phyloP scores from a whole-genome alignment of 371 early-diverging fungal species.

The Catenaria anguillulae region DNA sequence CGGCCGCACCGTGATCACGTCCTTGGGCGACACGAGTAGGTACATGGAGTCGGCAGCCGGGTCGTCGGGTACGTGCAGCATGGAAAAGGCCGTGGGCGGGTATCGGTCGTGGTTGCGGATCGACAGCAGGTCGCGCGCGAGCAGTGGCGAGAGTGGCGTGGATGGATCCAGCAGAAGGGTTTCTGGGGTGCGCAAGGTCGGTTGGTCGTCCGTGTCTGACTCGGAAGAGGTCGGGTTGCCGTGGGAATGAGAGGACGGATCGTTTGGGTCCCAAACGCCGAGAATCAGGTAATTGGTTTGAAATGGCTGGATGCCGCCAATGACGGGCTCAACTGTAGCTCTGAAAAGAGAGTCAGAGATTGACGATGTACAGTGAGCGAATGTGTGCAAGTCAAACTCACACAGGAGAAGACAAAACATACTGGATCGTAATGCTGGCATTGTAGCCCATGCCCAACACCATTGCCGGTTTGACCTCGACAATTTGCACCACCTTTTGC shows the following conservation, averaged over 20 bases:
- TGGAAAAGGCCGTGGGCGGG: conserved; percentile 80
- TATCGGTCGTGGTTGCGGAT: conserved; percentile 66
- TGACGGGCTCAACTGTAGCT: background rate
- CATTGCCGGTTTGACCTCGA: conserved; percentile 1
- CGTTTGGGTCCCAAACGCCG: background rate
- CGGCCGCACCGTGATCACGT: conserved; percentile 71
- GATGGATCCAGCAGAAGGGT: background rate
- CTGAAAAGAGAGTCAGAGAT: too few species aligned
- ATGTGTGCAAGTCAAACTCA: too few species aligned
- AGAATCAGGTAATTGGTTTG: background rate
- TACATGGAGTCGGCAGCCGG: conserved; percentile 36
- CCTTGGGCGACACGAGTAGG: conserved; percentile 80
- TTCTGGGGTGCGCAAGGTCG: background rate
- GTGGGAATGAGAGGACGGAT: background rate
- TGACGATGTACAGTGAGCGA: too few species aligned
- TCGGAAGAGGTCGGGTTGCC: too few species aligned
- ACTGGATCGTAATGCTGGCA: background rate
- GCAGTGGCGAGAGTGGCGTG: too few species aligned
- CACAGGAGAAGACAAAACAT: too few species aligned
- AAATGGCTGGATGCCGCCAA: background rate
- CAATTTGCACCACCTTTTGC: conserved; percentile 77
- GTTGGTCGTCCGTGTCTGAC: background rate
- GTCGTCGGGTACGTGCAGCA: conserved; percentile 35
- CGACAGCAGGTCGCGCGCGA: conserved; percentile 70
- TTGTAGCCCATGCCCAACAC: background rate